Evolutionary conservation across 1,284 basidiomycete genomes (phyloP), one percentile per base, ranked within the genome.

Genomic region (Sporisorium iseilematis-ciliati): DNA sequence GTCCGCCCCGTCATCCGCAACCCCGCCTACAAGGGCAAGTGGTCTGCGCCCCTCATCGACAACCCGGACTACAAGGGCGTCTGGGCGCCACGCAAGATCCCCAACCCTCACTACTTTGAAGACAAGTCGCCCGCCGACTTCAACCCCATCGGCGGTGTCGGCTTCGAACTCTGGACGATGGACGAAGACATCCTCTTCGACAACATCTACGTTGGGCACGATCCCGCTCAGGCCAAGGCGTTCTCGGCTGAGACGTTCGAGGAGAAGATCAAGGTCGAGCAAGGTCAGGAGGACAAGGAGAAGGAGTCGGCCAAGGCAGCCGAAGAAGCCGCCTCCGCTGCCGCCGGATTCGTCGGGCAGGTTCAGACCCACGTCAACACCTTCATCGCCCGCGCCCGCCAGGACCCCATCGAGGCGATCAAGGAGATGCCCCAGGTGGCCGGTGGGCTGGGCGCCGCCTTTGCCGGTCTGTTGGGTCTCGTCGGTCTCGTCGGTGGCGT

Each of bases 11-110:
- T 92, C 88, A 93, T 98, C 83, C 91, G 94, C 87, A 99, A 99
- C 90, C 97, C 97, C 18, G 94, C 87, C 42, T 99, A 97, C 92
- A 97, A 93, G 88, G 97, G 97, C 82, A 89, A 91, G 81, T 99
- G 97, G 97, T 89, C 91, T 53, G 93, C 97, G 54, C 90, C 91
- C 79, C 91, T 93, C 90, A 95, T 99, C 81, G 68, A 91, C 84
- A 85, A 85, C 71, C 82, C 83, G 12, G 77, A 57, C 21, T 84
- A 79, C 74, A 84, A 82, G 79, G 82, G 80, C 50, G 70, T 72
- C 57, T 84, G 81, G 81, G 60, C 56, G 25, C 79, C 81, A 41
- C 74, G 77, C 60, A 77, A 82, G 78, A 83, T 82, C 67, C 31
- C 74, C 60, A 99, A 99, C 91, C 94, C 96, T 29, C 88, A 88